Evolutionary conservation across 73 alveolate genomes (phyloP).

Genomic region (Paraurostyla sp.): DNA sequence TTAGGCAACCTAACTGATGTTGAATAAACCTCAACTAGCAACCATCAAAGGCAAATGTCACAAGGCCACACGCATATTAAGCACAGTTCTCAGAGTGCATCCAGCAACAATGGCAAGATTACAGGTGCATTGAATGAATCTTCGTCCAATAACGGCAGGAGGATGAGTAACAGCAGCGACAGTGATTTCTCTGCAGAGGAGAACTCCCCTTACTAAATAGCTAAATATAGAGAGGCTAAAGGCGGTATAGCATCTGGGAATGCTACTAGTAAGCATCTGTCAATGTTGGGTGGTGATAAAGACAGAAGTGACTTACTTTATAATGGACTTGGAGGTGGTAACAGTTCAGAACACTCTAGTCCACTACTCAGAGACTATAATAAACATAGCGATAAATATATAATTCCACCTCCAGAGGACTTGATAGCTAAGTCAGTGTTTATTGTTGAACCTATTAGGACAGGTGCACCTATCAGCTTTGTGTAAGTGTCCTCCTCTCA

Average conservation of each 20-base stretch:
- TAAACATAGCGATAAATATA: neutral
- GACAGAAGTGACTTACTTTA: too few relatives aligned
- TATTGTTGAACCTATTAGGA: conserved; percentile 41
- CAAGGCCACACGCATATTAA: too few relatives aligned
- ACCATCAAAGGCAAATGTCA: too few relatives aligned
- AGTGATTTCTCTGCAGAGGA: conserved; percentile 33
- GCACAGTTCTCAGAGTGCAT: too few relatives aligned
- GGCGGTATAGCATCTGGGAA: too few relatives aligned
- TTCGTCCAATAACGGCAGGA: neutral
- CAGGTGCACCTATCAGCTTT: conserved; percentile 65
- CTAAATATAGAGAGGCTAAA: neutral
- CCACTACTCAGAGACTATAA: neutral
- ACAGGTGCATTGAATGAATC: neutral
- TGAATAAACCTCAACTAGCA: too few relatives aligned
- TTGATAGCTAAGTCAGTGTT: conserved; percentile 44
- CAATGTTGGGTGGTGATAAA: too few relatives aligned
- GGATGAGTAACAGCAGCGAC: neutral
- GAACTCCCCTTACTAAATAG: neutral
- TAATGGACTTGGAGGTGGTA: neutral
- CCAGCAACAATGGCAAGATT: neutral
- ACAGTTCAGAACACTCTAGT: neutral
- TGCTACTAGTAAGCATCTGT: neutral
- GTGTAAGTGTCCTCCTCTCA: too few relatives aligned
- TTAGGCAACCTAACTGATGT: too few relatives aligned
- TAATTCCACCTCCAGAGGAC: conserved; percentile 64